Percentiles rank a stretch among this genome's conserved stretches.
These are phyloP conservation scores for Flammula alnicola DNA, from an alignment of 1,284 basidiomycete species.

Conservation along the genomic window DNA sequence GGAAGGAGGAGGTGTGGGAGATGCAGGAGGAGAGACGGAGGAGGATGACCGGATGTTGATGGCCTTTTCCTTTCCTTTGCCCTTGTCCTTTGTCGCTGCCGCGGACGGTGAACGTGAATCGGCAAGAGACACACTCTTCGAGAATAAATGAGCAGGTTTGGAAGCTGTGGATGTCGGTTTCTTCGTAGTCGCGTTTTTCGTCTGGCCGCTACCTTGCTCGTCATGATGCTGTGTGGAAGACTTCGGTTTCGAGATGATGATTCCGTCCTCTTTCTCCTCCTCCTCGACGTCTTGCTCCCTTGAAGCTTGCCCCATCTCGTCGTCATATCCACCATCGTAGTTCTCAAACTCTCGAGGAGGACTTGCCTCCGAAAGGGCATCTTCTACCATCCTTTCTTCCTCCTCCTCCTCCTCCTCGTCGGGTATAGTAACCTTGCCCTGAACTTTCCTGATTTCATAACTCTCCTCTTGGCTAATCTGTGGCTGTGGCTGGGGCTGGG, in stretches of 20 bases:
- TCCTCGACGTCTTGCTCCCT: too few species aligned
- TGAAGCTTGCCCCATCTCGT: too few species aligned
- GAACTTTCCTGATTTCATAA: constrained; percentile 13
- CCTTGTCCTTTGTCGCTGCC: constrained; percentile 9
- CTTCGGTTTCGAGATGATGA: too few species aligned
- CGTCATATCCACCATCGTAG: not conserved
- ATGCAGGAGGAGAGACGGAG: not conserved
- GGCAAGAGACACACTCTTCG: too few species aligned
- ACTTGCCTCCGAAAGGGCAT: constrained; percentile 20
- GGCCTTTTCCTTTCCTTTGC: constrained; percentile 15
- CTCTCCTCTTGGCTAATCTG: constrained; percentile 8
- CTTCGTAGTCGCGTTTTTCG: not conserved
- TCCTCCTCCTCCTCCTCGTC: constrained; percentile 21
- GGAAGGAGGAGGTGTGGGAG: not conserved
- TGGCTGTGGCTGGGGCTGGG: not conserved
- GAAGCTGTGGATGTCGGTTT: not conserved
- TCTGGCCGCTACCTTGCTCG: too few species aligned
- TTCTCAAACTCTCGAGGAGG: constrained; percentile 4
- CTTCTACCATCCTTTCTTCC: constrained; percentile 23
- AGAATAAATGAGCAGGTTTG: too few species aligned
- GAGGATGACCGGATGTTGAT: not conserved
- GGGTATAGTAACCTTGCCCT: not conserved
- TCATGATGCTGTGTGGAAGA: not conserved
- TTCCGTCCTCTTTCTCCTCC: too few species aligned
- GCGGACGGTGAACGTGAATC: too few species aligned